phyloP scores from a whole-genome alignment of 352 stramenopile species.

The Pythium volutum region DNA sequence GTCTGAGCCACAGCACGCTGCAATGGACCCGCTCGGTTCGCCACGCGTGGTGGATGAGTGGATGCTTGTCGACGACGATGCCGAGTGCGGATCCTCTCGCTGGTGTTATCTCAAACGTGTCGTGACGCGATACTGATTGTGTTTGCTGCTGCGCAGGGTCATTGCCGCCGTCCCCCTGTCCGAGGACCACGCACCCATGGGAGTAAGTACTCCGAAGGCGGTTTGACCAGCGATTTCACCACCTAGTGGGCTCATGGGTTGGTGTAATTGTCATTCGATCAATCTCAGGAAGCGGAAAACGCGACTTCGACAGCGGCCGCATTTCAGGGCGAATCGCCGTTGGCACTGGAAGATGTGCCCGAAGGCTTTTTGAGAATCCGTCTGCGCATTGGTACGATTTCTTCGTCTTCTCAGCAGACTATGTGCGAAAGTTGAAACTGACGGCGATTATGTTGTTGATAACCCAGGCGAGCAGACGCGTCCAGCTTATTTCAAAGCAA shows the following conservation, averaged over 20 bases:
- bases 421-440: background rate
- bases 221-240: background rate
- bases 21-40: constrained; percentile 11
- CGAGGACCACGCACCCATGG: background rate
- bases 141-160: constrained; percentile 30
- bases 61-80: constrained; percentile 64
- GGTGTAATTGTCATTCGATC: background rate
- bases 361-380: constrained; percentile 52
- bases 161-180: constrained; percentile 31
- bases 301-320: background rate
- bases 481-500: constrained; percentile 58
- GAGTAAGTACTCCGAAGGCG: background rate
- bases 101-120: background rate
- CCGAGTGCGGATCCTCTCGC: constrained; percentile 39
- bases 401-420: background rate
- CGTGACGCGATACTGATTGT: background rate
- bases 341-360: constrained; percentile 24
- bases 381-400: constrained; percentile 39
- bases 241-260: background rate
- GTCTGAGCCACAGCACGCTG: background rate
- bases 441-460: background rate
- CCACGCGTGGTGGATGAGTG: constrained; percentile 51
- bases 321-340: background rate
- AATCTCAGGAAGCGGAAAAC: background rate
- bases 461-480: constrained; percentile 46